Evolutionary conservation across 305 asterid species (phyloP).

Genomic region (Stenogyne calaminthoides): DNA sequence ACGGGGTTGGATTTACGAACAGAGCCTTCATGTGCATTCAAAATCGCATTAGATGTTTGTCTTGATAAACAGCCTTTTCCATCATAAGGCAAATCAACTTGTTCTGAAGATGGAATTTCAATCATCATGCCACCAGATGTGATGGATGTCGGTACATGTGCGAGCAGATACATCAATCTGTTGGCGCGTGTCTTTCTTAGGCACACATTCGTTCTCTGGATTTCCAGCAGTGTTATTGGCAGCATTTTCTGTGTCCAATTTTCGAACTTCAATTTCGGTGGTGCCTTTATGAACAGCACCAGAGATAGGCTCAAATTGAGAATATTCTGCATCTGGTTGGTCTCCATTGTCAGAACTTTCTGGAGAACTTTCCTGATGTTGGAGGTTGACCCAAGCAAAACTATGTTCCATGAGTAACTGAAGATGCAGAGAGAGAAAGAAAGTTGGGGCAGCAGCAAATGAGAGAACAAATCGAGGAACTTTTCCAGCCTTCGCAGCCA

Average conservation of each 20-base stretch:
- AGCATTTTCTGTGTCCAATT: constrained; percentile 32
- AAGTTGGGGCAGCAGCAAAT: constrained; percentile 67
- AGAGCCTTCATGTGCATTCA: constrained; percentile 44
- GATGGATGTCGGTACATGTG: constrained; percentile 27
- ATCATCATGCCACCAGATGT: constrained; percentile 46
- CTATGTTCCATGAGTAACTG: constrained; percentile 64
- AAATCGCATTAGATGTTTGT: constrained; percentile 48
- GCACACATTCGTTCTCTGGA: constrained; percentile 28
- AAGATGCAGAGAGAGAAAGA: constrained; percentile 74
- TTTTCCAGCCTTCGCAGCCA: constrained; percentile 50
- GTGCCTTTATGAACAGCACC: constrained; percentile 34
- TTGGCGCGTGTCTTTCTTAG: constrained; percentile 30
- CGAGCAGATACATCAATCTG: constrained; percentile 39
- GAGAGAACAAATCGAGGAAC: constrained; percentile 61
- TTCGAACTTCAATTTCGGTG: constrained; percentile 26
- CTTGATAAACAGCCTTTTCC: constrained; percentile 38
- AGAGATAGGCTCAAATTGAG: constrained; percentile 35
- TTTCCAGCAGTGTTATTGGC: constrained; percentile 30
- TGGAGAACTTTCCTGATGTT: constrained; percentile 41
- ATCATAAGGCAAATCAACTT: constrained; percentile 39
- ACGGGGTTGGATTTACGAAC: constrained; percentile 42
- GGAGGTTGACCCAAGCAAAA: constrained; percentile 53
- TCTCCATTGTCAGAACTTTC: constrained; percentile 42
- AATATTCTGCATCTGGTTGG: constrained; percentile 37
- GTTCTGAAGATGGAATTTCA: constrained; percentile 62